Percentiles rank a stretch among this genome's conserved stretches.
These are phyloP conservation scores for Iberis amara DNA, from an alignment of 441 rosid species.

Conservation along the genomic window DNA sequence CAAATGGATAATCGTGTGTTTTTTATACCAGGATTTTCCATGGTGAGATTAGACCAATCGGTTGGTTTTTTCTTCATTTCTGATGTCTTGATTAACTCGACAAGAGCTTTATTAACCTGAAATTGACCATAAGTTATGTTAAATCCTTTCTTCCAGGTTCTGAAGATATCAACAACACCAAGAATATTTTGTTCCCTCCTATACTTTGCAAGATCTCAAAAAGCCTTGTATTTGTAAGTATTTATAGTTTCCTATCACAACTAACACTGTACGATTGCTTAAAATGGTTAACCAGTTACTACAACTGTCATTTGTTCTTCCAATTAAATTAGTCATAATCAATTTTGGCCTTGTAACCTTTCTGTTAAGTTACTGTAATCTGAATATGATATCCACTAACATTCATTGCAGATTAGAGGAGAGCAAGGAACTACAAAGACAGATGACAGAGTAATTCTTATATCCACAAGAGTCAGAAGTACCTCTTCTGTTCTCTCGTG, in stretches of 20 bases:
- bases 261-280: constrained; percentile 4
- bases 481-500: constrained; percentile 94
- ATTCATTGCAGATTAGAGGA: background rate
- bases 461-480: constrained; percentile 11
- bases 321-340: background rate
- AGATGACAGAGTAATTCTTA: background rate
- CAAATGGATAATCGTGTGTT: background rate
- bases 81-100: constrained; percentile 60
- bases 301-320: background rate
- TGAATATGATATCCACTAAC: constrained; percentile 5
- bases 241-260: background rate
- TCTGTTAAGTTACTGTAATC: background rate
- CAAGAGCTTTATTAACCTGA: constrained; percentile 90
- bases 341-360: too few species aligned
- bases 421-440: background rate
- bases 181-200: background rate
- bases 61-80: constrained; percentile 46
- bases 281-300: constrained; percentile 10
- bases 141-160: constrained; percentile 22
- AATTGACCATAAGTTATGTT: constrained; percentile 18
- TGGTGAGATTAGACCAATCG: constrained; percentile 75
- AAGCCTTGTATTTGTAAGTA: constrained; percentile 8
- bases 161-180: background rate
- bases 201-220: constrained; percentile 8
- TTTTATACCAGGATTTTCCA: constrained; percentile 43